Evolutionary conservation across 176 grass and related monocot species (phyloP), one percentile per base, ranked within the genome.

Genomic region (Bolboschoenus planiculmis): DNA sequence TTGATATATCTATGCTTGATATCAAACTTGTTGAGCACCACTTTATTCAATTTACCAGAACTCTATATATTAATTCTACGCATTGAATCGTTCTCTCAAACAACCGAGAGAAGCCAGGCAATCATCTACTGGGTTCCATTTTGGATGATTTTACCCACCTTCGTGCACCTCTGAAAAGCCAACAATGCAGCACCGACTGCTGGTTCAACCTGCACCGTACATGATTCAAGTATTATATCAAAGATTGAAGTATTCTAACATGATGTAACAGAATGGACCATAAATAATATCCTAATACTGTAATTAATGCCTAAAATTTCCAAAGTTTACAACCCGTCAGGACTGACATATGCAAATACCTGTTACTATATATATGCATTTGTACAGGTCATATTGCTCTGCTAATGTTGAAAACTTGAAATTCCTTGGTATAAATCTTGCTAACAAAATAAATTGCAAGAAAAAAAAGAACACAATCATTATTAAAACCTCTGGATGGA

Each of bases 181-280:
- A 99, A 84, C 29, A 99, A 87, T 44, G 96, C 96, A 29, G 96
- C 92, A 36, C 96, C 96, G 31, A 95, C 79, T 43, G 96, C 96
- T 37, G 96, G 96, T 60, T 99, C 96, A 31, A 99, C 89, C 95
- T 98, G 79, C 61, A 62, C 18, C 33, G 78, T 4, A 33, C 10
- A 47, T 18, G 56, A 10, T 56, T 42, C 37, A 34, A 54, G 13
- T 23, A 51, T 23, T 56, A 64, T 37, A 53, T 77, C 59, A 65
- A 34, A 54, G 35, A 27, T 56, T 44, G 1, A 47, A 73, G 68
- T 47, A 47, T 73, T 14, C 24, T 27, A 20, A 18, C 76, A 57
- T 80, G 50, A 48, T 76, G 43, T 76, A 51, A 16, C 44, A 51
- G 40, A 7, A 51, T 76, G 44, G 50, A 26, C 9, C 68, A 73